phyloP scores from a whole-genome alignment of 306 rosid genomes.

The barrel medic (Medicago truncatula) region MtrunA17r5.0-ANR NC_053044.1:55391501-55392000 shows the following conservation, averaged over 20 bases:
- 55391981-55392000: no score
- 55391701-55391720: conserved; percentile 42
- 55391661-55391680: conserved; percentile 32
- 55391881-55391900: not conserved
- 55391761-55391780: conserved; percentile 36
- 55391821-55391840: conserved; percentile 46
- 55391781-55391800: conserved; percentile 19
- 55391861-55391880: conserved; percentile 2
- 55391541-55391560: conserved; percentile 40
- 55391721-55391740: conserved; percentile 38
- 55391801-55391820: conserved; percentile 49
- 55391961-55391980: no score
- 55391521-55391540: conserved; percentile 39
- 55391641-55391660: conserved; percentile 36
- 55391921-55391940: not conserved
- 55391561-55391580: conserved; percentile 43
- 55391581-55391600: conserved; percentile 50
- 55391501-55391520: conserved; percentile 34
- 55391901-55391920: not conserved
- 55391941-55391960: no score
- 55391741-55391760: conserved; percentile 19
- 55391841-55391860: conserved; percentile 33
- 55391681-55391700: conserved; percentile 35
- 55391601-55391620: conserved; percentile 30
- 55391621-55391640: conserved; percentile 39